Evolutionary conservation across 345 rosid genomes (phyloP).

Genomic region (Citropsis articulata): DNA sequence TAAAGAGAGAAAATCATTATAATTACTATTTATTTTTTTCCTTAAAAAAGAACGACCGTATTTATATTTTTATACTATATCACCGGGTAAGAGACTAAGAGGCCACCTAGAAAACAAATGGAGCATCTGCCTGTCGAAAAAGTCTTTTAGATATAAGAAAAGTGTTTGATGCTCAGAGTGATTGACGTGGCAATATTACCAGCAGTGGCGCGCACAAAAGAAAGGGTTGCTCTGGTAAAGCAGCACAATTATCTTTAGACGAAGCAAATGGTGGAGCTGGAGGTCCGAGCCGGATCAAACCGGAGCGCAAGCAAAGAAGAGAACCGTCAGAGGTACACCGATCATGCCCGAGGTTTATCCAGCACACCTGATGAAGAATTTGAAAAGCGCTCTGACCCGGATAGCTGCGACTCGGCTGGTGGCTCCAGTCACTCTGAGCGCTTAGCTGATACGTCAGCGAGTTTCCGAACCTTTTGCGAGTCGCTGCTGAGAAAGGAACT

Average conservation of each 20-base stretch:
- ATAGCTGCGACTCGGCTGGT: slow-evolving; percentile 3
- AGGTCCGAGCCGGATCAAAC: background rate
- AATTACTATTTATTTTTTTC: too few species aligned
- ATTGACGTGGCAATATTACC: background rate
- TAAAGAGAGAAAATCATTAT: too few species aligned
- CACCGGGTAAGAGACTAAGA: too few species aligned
- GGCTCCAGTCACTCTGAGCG: slow-evolving; percentile 14
- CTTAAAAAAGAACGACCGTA: too few species aligned
- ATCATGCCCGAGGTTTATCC: slow-evolving; percentile 26
- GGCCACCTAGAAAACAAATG: too few species aligned
- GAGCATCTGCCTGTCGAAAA: too few species aligned
- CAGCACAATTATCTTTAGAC: background rate
- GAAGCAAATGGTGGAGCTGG: slow-evolving; percentile 13
- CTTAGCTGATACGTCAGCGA: slow-evolving; percentile 25
- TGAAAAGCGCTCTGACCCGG: slow-evolving; percentile 16
- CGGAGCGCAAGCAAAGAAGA: background rate
- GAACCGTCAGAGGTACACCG: slow-evolving; percentile 13
- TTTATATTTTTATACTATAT: too few species aligned
- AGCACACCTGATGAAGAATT: background rate
- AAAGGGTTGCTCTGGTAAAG: background rate
- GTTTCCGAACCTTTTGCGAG: slow-evolving; percentile 44
- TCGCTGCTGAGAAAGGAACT: slow-evolving; percentile 42
- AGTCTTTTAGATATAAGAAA: too few species aligned
- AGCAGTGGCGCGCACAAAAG: background rate
- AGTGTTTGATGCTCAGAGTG: background rate